Evolutionary conservation across 1,284 basidiomycete species (phyloP).

Genomic region (Marasmius oreades): DNA sequence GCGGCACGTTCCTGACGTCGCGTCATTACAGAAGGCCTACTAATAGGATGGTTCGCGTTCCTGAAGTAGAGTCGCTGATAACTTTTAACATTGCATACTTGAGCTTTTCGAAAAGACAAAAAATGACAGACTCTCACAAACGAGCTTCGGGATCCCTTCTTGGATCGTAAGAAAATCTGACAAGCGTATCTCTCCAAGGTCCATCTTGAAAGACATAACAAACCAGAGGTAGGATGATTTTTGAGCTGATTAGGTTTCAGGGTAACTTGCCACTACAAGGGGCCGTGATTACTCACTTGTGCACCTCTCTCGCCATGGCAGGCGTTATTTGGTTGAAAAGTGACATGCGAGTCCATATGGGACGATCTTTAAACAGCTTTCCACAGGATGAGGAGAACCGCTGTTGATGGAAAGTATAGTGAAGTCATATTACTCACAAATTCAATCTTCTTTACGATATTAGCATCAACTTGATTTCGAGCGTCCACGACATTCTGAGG

Average conservation of each 20-base stretch:
- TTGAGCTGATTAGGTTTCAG: constrained; percentile 49
- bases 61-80: constrained; percentile 85
- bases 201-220: constrained; percentile 92
- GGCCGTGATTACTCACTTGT: constrained; percentile 50
- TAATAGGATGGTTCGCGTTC: constrained; percentile 76
- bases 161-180: constrained; percentile 90
- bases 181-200: constrained; percentile 88
- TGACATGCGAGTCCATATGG: constrained; percentile 86
- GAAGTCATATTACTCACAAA: constrained; percentile 39
- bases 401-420: constrained; percentile 4
- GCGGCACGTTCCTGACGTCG: constrained; percentile 58
- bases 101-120: constrained; percentile 3
- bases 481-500: constrained; percentile 54
- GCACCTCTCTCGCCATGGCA: constrained; percentile 63
- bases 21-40: constrained; percentile 63
- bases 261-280: background rate
- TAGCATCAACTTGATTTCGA: constrained; percentile 52
- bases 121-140: constrained; percentile 46
- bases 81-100: constrained; percentile 34
- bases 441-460: constrained; percentile 55
- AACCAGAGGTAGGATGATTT: constrained; percentile 63
- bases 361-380: constrained; percentile 68
- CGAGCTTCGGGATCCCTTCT: constrained; percentile 66
- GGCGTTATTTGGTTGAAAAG: constrained; percentile 81
- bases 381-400: constrained; percentile 2